These are phyloP conservation scores for Camellia sinensis DNA, from an alignment of 148 eudicot genomes.

Conservation along the genomic window DNA sequence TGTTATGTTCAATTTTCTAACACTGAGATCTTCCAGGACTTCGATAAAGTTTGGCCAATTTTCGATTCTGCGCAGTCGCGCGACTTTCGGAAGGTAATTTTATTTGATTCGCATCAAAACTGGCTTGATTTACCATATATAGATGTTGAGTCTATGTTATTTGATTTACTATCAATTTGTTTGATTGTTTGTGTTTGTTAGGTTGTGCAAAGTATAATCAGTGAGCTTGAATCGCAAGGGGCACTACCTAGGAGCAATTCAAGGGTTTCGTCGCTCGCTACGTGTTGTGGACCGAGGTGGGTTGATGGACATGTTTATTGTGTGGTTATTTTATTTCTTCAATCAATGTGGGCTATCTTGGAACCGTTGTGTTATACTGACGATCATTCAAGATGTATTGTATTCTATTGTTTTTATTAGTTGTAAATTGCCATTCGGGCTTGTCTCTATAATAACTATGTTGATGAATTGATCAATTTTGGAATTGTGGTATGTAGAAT, in stretches of 20 bases:
- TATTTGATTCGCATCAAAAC: not conserved
- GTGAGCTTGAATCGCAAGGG: constrained; percentile 97
- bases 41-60: constrained; percentile 98
- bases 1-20: constrained; percentile 5
- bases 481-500: not conserved
- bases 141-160: not conserved
- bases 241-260: constrained; percentile 97
- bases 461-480: not conserved
- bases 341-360: not conserved
- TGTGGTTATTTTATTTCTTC: not conserved
- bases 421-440: not conserved
- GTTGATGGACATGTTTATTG: constrained; percentile 14
- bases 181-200: constrained; percentile 22
- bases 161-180: constrained; percentile 3
- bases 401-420: not conserved
- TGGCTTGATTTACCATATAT: not conserved
- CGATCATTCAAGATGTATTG: not conserved
- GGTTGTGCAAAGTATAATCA: constrained; percentile 97
- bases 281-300: constrained; percentile 98
- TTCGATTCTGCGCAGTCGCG: constrained; percentile 98
- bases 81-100: constrained; percentile 85
- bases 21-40: constrained; percentile 59
- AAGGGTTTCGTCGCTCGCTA: constrained; percentile 95
- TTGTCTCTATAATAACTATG: not conserved
- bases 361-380: not conserved